Conservation (phyloP, 164 flowering plant genomes). For the grape (Vitis vinifera) region ASM3070453v1 NC_081821.1:2356501-2357000, state of each 20-base stretch:
- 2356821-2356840: no score
- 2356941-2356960: no score
- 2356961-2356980: no score
- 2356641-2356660: slow-evolving; percentile 73
- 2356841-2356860: no score
- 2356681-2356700: slow-evolving; percentile 84
- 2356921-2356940: no score
- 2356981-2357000: no score
- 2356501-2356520: background rate
- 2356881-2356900: no score
- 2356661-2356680: slow-evolving; percentile 61
- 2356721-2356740: background rate
- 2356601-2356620: slow-evolving; percentile 68
- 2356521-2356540: background rate
- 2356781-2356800: no score
- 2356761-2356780: no score
- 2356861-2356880: no score
- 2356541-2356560: background rate
- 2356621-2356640: slow-evolving; percentile 92
- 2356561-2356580: background rate
- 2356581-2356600: slow-evolving; percentile 43
- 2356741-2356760: background rate
- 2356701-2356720: slow-evolving; percentile 67
- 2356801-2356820: no score
- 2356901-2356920: no score